Conservation (phyloP, 148 eudicot species). For the Cornus suecica region DNA sequence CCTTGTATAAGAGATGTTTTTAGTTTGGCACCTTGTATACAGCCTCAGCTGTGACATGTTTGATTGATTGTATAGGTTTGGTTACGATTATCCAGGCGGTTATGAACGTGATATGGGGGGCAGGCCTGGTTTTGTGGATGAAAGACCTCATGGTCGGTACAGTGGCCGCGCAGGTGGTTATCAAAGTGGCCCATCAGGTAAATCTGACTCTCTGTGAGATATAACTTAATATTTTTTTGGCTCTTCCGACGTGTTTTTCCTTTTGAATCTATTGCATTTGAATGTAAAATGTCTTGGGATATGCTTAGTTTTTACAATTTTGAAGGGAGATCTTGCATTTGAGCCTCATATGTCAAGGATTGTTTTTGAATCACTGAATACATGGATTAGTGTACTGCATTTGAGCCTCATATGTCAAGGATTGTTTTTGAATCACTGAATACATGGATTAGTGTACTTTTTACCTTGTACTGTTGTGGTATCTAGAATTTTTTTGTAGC, state of each 20-base stretch:
- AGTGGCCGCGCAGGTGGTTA: slow-evolving; percentile 74
- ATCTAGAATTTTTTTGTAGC: no score
- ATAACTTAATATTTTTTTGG: not conserved
- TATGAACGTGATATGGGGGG: slow-evolving; percentile 84
- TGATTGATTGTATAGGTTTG: slow-evolving; percentile 53
- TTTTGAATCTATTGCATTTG: not conserved
- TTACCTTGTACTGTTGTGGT: no score
- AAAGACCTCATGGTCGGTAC: slow-evolving; percentile 86
- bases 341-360: not conserved
- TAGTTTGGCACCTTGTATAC: not conserved
- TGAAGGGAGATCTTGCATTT: not conserved
- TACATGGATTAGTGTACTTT: no score
- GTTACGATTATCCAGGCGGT: slow-evolving; percentile 70
- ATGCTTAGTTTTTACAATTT: not conserved
- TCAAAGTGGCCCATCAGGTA: slow-evolving; percentile 74
- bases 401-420: not conserved
- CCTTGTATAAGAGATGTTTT: not conserved
- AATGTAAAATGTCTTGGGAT: not conserved
- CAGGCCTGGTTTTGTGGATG: slow-evolving; percentile 74
- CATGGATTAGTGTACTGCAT: not conserved
- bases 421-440: not conserved
- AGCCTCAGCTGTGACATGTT: not conserved
- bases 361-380: no score
- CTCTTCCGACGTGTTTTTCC: not conserved
- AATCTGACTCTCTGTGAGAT: not conserved